phyloP scores from a whole-genome alignment of 192 early-diverging fungal genomes.

The Podila horticola region DNA sequence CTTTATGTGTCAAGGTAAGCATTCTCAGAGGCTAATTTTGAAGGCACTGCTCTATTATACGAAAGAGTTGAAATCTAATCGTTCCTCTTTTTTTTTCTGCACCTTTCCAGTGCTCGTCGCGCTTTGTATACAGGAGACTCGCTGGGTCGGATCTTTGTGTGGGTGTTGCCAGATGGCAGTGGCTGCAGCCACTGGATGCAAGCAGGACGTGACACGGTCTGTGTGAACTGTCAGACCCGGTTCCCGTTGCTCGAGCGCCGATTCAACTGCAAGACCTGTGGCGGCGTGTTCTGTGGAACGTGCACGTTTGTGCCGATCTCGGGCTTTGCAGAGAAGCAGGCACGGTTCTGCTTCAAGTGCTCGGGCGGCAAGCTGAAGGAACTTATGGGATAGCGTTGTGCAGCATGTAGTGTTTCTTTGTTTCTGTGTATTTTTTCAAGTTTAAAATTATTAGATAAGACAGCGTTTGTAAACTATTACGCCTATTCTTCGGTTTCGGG shows the following conservation, averaged over 20 bases:
- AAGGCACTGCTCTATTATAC: neutral
- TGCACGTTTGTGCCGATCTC: constrained; percentile 52
- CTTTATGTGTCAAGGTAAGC: constrained; percentile 57
- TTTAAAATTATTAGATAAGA: too few species aligned
- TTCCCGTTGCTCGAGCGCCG: constrained; percentile 67
- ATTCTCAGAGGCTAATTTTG: too few species aligned
- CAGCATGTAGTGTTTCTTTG: too few species aligned
- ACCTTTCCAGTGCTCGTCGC: constrained; percentile 37
- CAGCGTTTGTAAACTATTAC: too few species aligned
- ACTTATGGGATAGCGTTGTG: constrained; percentile 28
- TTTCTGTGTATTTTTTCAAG: too few species aligned
- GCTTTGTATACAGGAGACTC: constrained; percentile 63
- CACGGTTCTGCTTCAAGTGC: constrained; percentile 47
- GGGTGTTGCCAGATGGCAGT: constrained; percentile 63
- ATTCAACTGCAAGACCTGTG: constrained; percentile 63
- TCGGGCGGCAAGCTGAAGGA: constrained; percentile 47
- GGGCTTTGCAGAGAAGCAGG: constrained; percentile 45
- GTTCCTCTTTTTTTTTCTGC: neutral
- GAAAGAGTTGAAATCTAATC: neutral
- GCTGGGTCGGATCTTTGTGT: constrained; percentile 56
- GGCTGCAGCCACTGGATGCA: constrained; percentile 60
- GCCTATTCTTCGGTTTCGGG: too few species aligned
- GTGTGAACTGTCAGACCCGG: constrained; percentile 59
- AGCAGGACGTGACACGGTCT: constrained; percentile 57
- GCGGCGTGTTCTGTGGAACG: constrained; percentile 59